Base-by-base conservation (phyloP, 139 green algal species). In the Tetradesmus obliquus region DNA sequence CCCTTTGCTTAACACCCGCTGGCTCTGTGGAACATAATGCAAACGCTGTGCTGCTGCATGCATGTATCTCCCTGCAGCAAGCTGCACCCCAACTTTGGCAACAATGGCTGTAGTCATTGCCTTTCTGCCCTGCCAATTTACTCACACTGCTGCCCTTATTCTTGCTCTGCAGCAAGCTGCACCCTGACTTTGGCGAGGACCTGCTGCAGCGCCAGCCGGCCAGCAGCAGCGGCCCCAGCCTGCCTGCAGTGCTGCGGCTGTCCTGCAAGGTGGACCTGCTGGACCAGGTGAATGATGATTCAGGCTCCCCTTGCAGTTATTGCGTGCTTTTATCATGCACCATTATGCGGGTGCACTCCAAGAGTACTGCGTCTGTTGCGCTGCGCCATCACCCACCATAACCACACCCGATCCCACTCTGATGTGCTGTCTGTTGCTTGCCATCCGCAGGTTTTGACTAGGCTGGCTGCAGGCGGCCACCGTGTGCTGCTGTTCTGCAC, bases 401-500 rank as follows among this genome's bases (percentile, higher is more conserved):
- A 45, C 32, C 32, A 45, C 32, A 45, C 32, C 0, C 32, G 32
- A 45, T 45, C 57, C 57, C 8, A 9, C 6, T 66, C 57, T 66
- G 7, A 7, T 7, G 57, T 66, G 57, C 57, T 45, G 8, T 66
- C 57, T 66, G 8, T 66, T 66, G 57, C 57, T 13, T 66, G 57
- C 8, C 7, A 13, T 66, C 15, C 84, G 54, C 88, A 88, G 81
- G 91, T 98, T 82, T 94, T 98, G 57, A n/a, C 95, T 19, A 97
- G 97, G 86, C 93, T 99, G 85, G 90, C 95, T 45, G 72, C 82
- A 1, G 94, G 97, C 71, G 95, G 96, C 17, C 96, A 95, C 86
- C 96, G 97, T 92, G 96, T 98, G 66, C 92, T 99, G 82, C 79
- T 99, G 84, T 99, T 99, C 92, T 96, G 94, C 90, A 98, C 96